These are phyloP conservation scores for Sporodiniella umbellata DNA, from an alignment of 371 early-diverging fungal genomes.

Conservation along the genomic window DNA sequence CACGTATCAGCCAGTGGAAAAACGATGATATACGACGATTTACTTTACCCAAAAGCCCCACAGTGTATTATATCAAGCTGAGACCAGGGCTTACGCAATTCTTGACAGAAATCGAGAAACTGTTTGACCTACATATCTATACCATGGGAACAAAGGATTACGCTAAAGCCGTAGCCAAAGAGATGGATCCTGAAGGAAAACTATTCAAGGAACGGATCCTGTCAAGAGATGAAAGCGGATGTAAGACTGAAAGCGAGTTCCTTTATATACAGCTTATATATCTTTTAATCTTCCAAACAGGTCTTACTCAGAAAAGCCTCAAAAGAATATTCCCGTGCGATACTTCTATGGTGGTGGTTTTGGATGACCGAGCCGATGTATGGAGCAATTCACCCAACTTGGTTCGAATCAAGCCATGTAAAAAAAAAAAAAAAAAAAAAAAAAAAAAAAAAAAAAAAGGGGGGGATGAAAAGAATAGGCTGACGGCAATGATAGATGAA, in stretches of 20 bases:
- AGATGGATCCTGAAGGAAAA: conserved; percentile 83
- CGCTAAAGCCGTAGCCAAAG: conserved; percentile 85
- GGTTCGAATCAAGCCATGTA: conserved; percentile 88
- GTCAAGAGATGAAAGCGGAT: conserved; percentile 94
- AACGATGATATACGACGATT: conserved; percentile 70
- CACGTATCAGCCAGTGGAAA: conserved; percentile 71
- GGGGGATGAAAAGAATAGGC: too few relatives aligned
- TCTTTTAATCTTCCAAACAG: conserved; percentile 25
- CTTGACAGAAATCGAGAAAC: conserved; percentile 59
- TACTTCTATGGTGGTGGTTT: conserved; percentile 94
- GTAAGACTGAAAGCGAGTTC: conserved; percentile 41
- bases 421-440: conserved; percentile 11
- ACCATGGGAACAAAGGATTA: conserved; percentile 98
- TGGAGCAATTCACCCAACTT: conserved; percentile 94
- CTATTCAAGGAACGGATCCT: conserved; percentile 92
- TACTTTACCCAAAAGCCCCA: conserved; percentile 65
- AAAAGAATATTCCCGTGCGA: conserved; percentile 94
- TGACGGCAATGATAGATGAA: too few relatives aligned
- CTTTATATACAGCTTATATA: too few relatives aligned
- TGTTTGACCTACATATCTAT: conserved; percentile 97
- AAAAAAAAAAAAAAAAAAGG: background rate
- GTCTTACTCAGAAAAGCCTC: conserved; percentile 81
- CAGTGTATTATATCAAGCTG: conserved; percentile 81
- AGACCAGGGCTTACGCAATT: conserved; percentile 82
- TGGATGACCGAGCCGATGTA: conserved; percentile 98